These are phyloP conservation scores for Phytopythium montanum DNA, from an alignment of 352 stramenopile species.

Conservation along the genomic window DNA sequence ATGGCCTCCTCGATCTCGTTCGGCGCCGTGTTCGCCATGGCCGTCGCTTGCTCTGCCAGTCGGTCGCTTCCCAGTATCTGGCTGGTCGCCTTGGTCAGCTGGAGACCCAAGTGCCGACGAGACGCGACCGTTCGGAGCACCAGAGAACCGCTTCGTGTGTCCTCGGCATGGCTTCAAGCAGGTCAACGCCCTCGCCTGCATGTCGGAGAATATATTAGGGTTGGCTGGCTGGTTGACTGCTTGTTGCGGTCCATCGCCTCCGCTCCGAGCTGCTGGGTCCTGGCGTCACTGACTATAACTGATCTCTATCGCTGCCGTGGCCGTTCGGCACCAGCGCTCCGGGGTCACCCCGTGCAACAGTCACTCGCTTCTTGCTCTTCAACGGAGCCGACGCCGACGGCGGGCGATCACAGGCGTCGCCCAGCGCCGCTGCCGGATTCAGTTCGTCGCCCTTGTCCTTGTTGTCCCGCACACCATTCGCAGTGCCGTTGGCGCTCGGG, in stretches of 20 bases:
- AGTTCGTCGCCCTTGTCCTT: constrained; percentile 1
- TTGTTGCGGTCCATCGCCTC: not conserved
- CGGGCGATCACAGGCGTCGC: not conserved
- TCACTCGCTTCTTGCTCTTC: not conserved
- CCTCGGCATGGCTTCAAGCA: too few species aligned
- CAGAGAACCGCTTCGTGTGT: not conserved
- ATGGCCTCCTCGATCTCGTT: constrained; percentile 93
- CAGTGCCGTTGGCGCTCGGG: not conserved
- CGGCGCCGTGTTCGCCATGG: constrained; percentile 66
- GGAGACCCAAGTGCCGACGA: not conserved
- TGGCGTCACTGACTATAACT: not conserved
- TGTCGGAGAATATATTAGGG: constrained; percentile 5
- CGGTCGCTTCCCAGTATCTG: too few species aligned
- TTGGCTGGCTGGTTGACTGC: not conserved
- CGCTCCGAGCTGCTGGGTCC: not conserved
- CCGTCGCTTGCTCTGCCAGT: not conserved
- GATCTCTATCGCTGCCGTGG: constrained; percentile 1
- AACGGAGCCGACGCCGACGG: not conserved
- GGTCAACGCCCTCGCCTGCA: too few species aligned
- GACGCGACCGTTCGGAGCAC: not conserved
- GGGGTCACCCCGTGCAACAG: not conserved
- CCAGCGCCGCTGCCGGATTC: not conserved
- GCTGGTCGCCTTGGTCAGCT: not conserved
- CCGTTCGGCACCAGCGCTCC: not conserved
- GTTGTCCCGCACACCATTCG: not conserved